Conservation (phyloP, 1,284 basidiomycete genomes). For the Sanghuangporus baumii region DNA sequence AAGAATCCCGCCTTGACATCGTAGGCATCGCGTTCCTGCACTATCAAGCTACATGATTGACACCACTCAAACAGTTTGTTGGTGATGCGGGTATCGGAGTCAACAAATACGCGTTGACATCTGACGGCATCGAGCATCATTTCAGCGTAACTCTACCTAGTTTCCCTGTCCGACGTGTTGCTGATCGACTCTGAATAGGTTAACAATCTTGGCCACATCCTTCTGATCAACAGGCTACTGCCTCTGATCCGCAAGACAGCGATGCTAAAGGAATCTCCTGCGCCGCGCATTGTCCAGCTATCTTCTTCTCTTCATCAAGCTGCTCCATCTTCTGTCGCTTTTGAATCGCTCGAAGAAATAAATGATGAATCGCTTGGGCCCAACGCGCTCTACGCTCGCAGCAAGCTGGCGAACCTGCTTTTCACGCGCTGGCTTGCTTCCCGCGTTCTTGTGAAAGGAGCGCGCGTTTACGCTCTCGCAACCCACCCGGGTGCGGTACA, state of each 20-base stretch:
- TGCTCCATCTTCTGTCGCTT: conserved; percentile 30
- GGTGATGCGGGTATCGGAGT: conserved; percentile 37
- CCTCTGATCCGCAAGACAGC: conserved; percentile 37
- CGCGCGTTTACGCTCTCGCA: conserved; percentile 32
- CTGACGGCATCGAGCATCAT: conserved; percentile 36
- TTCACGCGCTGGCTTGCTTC: conserved; percentile 36
- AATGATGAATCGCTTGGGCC: conserved; percentile 31
- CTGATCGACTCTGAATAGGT: conserved; percentile 18
- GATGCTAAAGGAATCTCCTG: conserved; percentile 22
- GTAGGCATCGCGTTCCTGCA: conserved; percentile 25
- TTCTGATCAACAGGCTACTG: conserved; percentile 39
- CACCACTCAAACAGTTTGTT: conserved; percentile 28
- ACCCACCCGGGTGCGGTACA: conserved; percentile 39
- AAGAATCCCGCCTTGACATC: conserved; percentile 35
- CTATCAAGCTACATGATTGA: neutral
- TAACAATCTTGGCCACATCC: conserved; percentile 39
- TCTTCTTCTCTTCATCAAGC: conserved; percentile 36
- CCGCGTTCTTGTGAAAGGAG: conserved; percentile 31
- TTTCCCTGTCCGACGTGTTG: conserved; percentile 7
- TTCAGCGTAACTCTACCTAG: conserved; percentile 23
- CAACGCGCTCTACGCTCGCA: conserved; percentile 34
- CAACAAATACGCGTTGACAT: conserved; percentile 33
- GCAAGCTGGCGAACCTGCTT: conserved; percentile 39
- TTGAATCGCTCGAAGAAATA: conserved; percentile 35
- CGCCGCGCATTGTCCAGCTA: conserved; percentile 37